A percentile compares a stretch with the other conserved stretches of the same genome.
Conservation (phyloP, 495 filamentous ascomycete species). For the Cenococcum geophilum region DNA sequence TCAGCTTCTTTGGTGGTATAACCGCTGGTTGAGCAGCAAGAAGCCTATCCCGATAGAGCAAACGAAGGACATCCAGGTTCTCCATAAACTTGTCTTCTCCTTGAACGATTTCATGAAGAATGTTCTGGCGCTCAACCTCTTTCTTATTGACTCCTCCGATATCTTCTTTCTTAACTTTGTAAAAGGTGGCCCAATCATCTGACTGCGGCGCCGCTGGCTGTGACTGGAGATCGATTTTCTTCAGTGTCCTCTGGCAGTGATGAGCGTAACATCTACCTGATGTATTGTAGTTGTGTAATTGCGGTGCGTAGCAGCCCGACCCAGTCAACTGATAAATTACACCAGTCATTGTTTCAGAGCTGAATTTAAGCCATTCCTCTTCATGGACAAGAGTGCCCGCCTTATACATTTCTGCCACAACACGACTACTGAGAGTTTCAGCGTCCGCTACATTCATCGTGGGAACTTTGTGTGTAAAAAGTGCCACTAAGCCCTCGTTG, state of each 20-base stretch:
- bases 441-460: constrained; percentile 99
- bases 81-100: constrained; percentile 88
- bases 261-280: constrained; percentile 85
- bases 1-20: constrained; percentile 64
- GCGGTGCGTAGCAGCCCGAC: constrained; percentile 81
- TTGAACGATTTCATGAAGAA: constrained; percentile 90
- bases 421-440: constrained; percentile 71
- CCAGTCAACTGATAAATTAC: constrained; percentile 93
- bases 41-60: constrained; percentile 82
- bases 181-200: constrained; percentile 89
- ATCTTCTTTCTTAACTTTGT: constrained; percentile 73
- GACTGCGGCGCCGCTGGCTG: constrained; percentile 60
- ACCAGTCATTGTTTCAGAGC: constrained; percentile 65
- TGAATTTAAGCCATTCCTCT: constrained; percentile 97
- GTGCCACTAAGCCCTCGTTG: constrained; percentile 75
- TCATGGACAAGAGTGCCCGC: constrained; percentile 76
- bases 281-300: constrained; percentile 66
- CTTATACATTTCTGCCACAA: constrained; percentile 74
- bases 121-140: constrained; percentile 89
- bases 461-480: constrained; percentile 94
- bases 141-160: constrained; percentile 65
- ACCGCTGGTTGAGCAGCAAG: constrained; percentile 68
- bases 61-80: constrained; percentile 73
- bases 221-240: constrained; percentile 80
- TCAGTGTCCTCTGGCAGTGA: constrained; percentile 88